Percentiles rank a stretch among this genome's conserved stretches.
Conservation (phyloP, 768 basidiomycete genomes). For the Boletus huronensis region DNA sequence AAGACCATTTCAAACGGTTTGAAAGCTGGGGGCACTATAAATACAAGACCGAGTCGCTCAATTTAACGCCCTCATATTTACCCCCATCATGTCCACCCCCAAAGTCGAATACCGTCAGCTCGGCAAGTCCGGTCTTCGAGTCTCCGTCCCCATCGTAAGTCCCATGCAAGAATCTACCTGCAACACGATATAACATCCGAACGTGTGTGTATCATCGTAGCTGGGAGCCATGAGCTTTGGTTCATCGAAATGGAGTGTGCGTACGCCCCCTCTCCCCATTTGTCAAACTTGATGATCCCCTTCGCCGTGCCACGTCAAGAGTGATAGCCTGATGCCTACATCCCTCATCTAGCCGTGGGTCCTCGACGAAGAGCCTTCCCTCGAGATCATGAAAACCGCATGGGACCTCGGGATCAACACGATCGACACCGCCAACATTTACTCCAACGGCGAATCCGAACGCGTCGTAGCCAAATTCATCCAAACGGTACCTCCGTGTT, state of each 20-base stretch:
- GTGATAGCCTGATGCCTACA: not conserved
- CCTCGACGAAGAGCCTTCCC: constrained; percentile 27
- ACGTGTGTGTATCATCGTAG: constrained; percentile 7
- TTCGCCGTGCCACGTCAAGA: not conserved
- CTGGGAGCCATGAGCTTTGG: constrained; percentile 20
- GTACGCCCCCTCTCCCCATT: not conserved
- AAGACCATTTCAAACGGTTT: no score
- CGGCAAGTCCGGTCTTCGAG: constrained; percentile 32
- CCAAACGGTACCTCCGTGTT: constrained; percentile 26
- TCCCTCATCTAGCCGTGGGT: constrained; percentile 20
- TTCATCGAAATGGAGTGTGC: not conserved
- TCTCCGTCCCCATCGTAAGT: constrained; percentile 36
- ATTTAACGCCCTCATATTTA: not conserved
- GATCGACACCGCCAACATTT: constrained; percentile 39
- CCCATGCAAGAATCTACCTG: not conserved
- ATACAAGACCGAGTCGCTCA: not conserved
- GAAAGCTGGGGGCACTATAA: not conserved
- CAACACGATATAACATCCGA: not conserved
- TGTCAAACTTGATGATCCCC: not conserved
- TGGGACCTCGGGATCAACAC: constrained; percentile 40
- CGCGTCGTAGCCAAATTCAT: constrained; percentile 36
- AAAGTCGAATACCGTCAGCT: constrained; percentile 30
- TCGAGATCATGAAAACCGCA: constrained; percentile 36
- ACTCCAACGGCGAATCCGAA: constrained; percentile 38
- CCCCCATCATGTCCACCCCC: constrained; percentile 5